Percentiles rank a stretch among this genome's conserved stretches.
phyloP scores from a whole-genome alignment of 768 basidiomycete genomes.

The Tylopilus plumbeoviolaceoides region DNA sequence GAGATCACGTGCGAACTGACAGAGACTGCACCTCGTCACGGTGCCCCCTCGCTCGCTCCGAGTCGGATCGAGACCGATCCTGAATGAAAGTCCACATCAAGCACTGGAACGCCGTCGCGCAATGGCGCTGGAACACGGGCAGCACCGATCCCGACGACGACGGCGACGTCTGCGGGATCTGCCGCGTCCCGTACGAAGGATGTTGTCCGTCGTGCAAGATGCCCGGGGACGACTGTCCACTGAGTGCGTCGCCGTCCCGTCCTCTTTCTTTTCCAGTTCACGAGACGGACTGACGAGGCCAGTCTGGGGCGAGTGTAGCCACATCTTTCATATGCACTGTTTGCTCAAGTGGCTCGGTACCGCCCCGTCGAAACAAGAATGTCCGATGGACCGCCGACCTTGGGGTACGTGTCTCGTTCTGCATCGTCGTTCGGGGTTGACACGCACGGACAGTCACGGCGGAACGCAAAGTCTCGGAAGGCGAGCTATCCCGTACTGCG shows the following conservation, averaged over 20 bases:
- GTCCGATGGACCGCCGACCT: slow-evolving; percentile 94
- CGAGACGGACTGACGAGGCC: no score
- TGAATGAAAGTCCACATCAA: slow-evolving; percentile 76
- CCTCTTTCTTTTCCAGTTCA: no score
- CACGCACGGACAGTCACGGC: slow-evolving; percentile 33
- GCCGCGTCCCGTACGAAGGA: slow-evolving; percentile 87
- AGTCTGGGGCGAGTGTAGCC: slow-evolving; percentile 99
- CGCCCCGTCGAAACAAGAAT: slow-evolving; percentile 85
- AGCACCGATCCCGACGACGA: slow-evolving; percentile 40
- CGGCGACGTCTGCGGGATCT: slow-evolving; percentile 79
- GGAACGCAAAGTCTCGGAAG: slow-evolving; percentile 43
- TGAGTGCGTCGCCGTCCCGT: slow-evolving; percentile 46
- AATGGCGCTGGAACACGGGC: slow-evolving; percentile 80
- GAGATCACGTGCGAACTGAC: no score
- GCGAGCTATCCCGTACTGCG: background rate
- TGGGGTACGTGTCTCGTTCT: slow-evolving; percentile 69
- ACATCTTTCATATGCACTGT: slow-evolving; percentile 99
- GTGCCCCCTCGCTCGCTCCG: no score
- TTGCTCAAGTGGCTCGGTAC: slow-evolving; percentile 95
- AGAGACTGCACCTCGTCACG: no score
- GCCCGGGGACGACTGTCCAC: slow-evolving; percentile 92
- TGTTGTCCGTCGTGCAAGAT: slow-evolving; percentile 96
- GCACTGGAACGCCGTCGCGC: slow-evolving; percentile 83
- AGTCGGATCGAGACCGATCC: no score
- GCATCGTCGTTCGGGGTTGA: no score